Evolutionary conservation across 768 basidiomycete genomes (phyloP).

Genomic region (Ramaria sp.): DNA sequence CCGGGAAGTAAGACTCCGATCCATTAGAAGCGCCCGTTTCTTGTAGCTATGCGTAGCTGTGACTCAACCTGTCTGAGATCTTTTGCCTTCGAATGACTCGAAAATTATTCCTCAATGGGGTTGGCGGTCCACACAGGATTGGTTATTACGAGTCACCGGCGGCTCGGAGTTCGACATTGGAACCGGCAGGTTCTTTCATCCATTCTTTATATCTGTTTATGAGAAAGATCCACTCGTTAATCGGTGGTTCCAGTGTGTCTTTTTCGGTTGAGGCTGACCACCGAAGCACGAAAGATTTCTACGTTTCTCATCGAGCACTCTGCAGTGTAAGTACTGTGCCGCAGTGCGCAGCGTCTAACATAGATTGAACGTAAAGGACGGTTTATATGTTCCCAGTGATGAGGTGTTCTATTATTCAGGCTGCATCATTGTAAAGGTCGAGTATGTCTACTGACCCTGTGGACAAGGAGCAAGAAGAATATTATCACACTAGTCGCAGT

Average conservation of each 20-base stretch:
- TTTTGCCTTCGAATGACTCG: background rate
- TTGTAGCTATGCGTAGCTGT: no score
- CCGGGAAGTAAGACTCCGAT: no score
- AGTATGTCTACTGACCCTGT: background rate
- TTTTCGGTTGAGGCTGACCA: background rate
- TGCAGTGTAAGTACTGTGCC: background rate
- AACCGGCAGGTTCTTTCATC: background rate
- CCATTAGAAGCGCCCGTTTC: no score
- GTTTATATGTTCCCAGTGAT: background rate
- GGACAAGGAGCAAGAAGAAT: background rate
- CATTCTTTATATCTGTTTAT: background rate
- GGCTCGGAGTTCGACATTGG: background rate
- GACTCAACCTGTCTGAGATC: background rate
- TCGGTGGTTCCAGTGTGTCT: background rate
- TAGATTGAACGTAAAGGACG: background rate
- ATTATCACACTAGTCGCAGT: background rate
- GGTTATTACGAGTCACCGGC: background rate
- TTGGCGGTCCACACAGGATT: background rate
- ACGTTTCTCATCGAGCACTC: background rate
- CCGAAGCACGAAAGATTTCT: background rate
- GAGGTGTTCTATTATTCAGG: background rate
- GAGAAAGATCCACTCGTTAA: background rate
- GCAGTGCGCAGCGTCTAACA: constrained; percentile 1
- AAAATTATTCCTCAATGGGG: background rate
- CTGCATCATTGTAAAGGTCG: background rate